Base-by-base conservation (phyloP, 2,329 filamentous ascomycete species). In the Hypoxylon sp. region DNA sequence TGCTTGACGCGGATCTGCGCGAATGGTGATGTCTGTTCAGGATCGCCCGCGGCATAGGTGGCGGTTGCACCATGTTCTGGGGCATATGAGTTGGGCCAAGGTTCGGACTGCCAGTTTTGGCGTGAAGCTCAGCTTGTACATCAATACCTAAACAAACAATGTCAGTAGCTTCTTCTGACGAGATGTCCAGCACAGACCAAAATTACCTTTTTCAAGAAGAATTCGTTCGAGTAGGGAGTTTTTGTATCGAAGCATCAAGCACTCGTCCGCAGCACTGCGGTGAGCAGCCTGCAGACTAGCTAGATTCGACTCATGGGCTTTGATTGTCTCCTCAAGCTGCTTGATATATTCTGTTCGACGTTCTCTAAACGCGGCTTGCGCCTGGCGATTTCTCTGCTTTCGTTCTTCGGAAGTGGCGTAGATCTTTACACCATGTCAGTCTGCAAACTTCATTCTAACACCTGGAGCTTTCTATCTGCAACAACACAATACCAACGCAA, bases 341-440 rank as follows among this genome's bases (percentile, higher is more conserved):
- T 97, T 97, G 77, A 99, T 99, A 73, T 99, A 99, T 78, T 99
- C 94, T 46, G 93, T 97, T 51, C 94, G 87, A 61, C 94, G 88
- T 75, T 99, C 94, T 63, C 94, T 88, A 68, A 99, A 99, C 50
- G 94, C 94, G 46, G 94, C 94, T 75, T 99, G 94, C 36, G 94
- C 94, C 77, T 97, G 94, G 64, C 94, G 82, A 70, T 99, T 99
- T 61, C 94, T 86, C 75, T 97, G 94, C 78, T 99, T 97, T 67
- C 94, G 87, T 75, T 99, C 94, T 73, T 99, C 94, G 7, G 94
- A 97, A 25, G 94, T 99, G 45, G 94, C 94, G 80, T 99, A 99
- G 60, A 97, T 97, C 93, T 97, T 63, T 54, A 29, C 30, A 34
- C 40, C 19, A 16, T 12, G 60, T 65, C 41, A 63, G 61, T 35